Percentiles rank a stretch among this genome's conserved stretches.
phyloP scores from a whole-genome alignment of 2,329 filamentous ascomycete species.

The Apiospora pterosperma region DNA sequence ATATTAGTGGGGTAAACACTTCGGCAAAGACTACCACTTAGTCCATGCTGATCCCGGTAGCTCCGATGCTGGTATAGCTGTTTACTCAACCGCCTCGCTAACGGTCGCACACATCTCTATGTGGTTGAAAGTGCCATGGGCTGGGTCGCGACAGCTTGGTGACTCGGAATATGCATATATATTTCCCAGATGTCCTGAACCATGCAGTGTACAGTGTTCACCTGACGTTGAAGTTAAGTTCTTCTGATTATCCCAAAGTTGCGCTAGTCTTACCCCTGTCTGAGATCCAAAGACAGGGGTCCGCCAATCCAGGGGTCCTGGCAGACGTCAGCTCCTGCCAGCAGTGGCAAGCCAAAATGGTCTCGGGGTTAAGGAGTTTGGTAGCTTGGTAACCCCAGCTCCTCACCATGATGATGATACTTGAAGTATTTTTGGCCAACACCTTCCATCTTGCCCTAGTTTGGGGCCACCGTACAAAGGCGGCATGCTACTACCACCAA shows the following conservation, averaged over 20 bases:
- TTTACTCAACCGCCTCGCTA: neutral
- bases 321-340: neutral
- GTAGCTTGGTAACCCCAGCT: neutral
- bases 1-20: neutral
- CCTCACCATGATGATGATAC: neutral
- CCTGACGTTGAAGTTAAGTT: slow-evolving; percentile 2
- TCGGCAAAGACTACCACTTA: neutral
- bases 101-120: neutral
- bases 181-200: neutral
- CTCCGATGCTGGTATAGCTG: neutral
- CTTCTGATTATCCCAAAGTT: too few species aligned
- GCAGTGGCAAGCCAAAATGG: neutral
- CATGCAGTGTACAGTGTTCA: neutral
- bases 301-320: neutral
- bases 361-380: neutral
- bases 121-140: neutral
- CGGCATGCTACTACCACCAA: neutral
- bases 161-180: neutral
- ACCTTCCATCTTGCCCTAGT: neutral
- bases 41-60: neutral
- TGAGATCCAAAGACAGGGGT: neutral
- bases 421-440: neutral
- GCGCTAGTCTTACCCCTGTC: neutral
- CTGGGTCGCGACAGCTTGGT: neutral
- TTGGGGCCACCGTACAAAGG: neutral